These are phyloP conservation scores for Sporothrix luriei DNA, from an alignment of 2,329 filamentous ascomycete species.

Conservation along the genomic window DNA sequence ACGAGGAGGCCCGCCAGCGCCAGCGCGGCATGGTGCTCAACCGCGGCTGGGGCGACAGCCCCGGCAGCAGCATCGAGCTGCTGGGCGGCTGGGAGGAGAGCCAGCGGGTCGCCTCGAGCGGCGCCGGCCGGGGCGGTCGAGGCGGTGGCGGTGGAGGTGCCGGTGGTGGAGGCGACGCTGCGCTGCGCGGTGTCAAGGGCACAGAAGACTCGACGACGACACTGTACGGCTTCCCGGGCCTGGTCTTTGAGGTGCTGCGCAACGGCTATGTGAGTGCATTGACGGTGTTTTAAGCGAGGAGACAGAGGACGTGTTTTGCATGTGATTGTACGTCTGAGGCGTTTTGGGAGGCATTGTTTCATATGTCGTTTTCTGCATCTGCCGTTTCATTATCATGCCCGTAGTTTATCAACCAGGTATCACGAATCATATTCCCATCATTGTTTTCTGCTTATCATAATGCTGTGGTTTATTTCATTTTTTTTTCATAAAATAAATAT, in stretches of 20 bases:
- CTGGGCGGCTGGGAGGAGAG: slow-evolving; percentile 77
- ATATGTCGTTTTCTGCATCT: not conserved
- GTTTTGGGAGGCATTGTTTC: not conserved
- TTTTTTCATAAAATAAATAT: too few species aligned
- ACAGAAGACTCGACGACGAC: slow-evolving; percentile 70
- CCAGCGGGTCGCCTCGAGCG: slow-evolving; percentile 43
- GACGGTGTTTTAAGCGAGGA: slow-evolving; percentile 72
- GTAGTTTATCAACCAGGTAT: too few species aligned
- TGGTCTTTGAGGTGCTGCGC: slow-evolving; percentile 94
- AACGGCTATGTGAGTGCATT: slow-evolving; percentile 87
- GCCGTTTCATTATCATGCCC: too few species aligned
- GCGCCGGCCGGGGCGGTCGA: slow-evolving; percentile 38
- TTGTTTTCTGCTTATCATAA: not conserved
- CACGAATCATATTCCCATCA: not conserved
- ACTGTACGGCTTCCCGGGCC: slow-evolving; percentile 87
- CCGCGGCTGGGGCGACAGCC: slow-evolving; percentile 86
- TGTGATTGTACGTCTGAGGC: slow-evolving; percentile 1
- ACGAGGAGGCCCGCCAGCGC: slow-evolving; percentile 53
- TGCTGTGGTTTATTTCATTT: too few species aligned
- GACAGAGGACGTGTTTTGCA: not conserved
- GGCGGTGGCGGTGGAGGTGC: slow-evolving; percentile 43
- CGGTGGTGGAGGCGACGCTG: slow-evolving; percentile 45
- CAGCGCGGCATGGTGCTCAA: slow-evolving; percentile 85
- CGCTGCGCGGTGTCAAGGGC: slow-evolving; percentile 54
- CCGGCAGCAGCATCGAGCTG: slow-evolving; percentile 84